Base-by-base conservation (phyloP, 2,329 filamentous ascomycete genomes). In the Corynespora cassiicola region DNA sequence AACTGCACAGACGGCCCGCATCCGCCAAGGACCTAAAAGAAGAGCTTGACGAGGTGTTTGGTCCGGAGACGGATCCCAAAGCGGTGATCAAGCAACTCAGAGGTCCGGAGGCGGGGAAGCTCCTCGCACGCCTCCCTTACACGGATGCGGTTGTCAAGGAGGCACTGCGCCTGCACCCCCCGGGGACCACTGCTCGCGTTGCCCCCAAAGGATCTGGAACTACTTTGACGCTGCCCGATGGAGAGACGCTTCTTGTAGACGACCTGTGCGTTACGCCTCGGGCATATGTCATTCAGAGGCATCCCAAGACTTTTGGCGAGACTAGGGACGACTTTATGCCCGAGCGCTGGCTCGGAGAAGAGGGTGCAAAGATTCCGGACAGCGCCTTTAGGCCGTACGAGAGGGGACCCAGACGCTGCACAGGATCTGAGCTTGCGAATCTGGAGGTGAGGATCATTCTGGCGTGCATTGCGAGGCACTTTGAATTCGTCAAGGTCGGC, bases 371-470 rank as follows among this genome's bases (percentile, higher is more conserved):
- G 56, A 70, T 50, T 57, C 67, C 7, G 18, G 70, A 75, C 32
- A 72, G 71, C 32, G 74, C 75, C 0, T 82, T 70, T 65, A 68
- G 77, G 4, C 68, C 75, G 0, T 83, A 82, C 52, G 75, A 76
- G 50, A 68, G 73, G 35, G 79, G 79, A 0, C 69, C 73, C 2
- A 57, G 79, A 7, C 75, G 75, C 33, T 84, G 79, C 50, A 76
- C 80, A 15, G 78, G 78, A 0, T 75, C 79, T 55, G 77, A 79
- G 53, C 66, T 81, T 22, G 78, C 73, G 4, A 70, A 74, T 52
- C 54, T 77, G 7, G 78, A 82, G 60, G 54, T 74, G 1, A 74
- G 72, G 48, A 66, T 76, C 47, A 66, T 79, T 7, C 58, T 81
- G 17, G 76, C 70, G 1, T 74, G 76, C 57, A 72, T 73, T 1